phyloP scores from a whole-genome alignment of 345 rosid genomes.

The Eucalyptus erythrocorys region DNA sequence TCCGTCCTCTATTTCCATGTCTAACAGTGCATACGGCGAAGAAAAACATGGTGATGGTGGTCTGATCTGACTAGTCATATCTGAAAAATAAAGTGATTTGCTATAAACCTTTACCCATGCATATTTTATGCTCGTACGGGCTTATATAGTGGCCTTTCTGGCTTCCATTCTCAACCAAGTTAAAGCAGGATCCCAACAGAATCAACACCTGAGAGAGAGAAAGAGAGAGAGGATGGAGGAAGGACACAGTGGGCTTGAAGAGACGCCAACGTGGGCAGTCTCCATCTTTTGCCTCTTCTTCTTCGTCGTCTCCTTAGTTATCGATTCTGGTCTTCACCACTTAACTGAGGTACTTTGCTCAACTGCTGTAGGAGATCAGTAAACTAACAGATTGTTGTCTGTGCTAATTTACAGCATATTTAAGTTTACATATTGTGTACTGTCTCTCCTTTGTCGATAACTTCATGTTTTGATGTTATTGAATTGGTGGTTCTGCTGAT shows the following conservation, averaged over 20 bases:
- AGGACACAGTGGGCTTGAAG: not conserved
- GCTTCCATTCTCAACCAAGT: not conserved
- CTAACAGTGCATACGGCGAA: not conserved
- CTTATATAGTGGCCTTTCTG: not conserved
- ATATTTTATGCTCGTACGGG: not conserved
- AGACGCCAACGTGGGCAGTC: conserved; percentile 14
- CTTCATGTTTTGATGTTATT: not conserved
- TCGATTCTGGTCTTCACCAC: conserved; percentile 4
- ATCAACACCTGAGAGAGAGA: not conserved
- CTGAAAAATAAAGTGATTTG: not conserved
- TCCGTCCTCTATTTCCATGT: not conserved
- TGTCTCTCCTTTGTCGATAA: not conserved
- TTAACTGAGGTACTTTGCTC: not conserved
- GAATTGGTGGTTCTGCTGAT: not conserved
- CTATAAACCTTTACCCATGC: not conserved
- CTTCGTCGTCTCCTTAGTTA: not conserved
- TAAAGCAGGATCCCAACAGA: not conserved
- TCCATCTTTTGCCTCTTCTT: conserved; percentile 5
- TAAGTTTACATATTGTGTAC: not conserved
- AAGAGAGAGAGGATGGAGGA: not conserved
- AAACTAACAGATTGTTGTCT: not conserved
- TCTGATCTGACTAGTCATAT: not conserved
- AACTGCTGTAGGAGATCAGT: not conserved
- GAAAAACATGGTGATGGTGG: not conserved
- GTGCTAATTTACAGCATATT: not conserved